Percentiles rank a stretch among this genome's conserved stretches.
Conservation (phyloP, 169 alveolate species). For the Plasmodium ovale region DNA sequence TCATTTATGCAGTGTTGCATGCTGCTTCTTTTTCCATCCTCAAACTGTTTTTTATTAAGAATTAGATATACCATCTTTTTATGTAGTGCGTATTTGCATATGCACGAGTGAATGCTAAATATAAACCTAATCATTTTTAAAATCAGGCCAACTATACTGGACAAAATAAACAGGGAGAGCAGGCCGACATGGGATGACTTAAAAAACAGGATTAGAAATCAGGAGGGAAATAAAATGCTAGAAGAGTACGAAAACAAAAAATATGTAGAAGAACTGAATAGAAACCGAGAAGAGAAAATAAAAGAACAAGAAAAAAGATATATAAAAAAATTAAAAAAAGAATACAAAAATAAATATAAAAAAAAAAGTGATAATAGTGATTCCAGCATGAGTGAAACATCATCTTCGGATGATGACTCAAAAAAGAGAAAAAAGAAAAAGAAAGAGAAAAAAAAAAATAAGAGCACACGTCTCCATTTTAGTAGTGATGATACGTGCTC, state of each 20-base stretch:
- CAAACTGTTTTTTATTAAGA: background rate
- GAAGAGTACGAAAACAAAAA: conserved; percentile 74
- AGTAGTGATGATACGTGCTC: conserved; percentile 43
- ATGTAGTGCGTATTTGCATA: background rate
- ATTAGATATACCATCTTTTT: background rate
- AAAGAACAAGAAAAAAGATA: conserved; percentile 75
- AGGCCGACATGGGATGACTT: conserved; percentile 77
- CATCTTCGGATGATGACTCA: conserved; percentile 25
- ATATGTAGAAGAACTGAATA: conserved; percentile 66
- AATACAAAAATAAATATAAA: conserved; percentile 60
- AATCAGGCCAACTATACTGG: conserved; percentile 69
- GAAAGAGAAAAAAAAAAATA: conserved; percentile 11
- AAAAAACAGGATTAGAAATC: conserved; percentile 70
- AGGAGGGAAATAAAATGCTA: conserved; percentile 66
- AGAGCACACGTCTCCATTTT: background rate
- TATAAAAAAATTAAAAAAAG: conserved; percentile 69
- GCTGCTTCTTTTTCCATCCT: background rate
- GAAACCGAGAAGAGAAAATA: conserved; percentile 68
- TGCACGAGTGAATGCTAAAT: background rate
- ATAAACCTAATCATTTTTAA: background rate
- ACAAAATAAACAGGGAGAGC: conserved; percentile 69
- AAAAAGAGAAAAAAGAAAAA: conserved; percentile 39
- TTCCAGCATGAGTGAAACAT: background rate
- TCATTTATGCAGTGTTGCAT: background rate
- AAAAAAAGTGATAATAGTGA: conserved; percentile 21